phyloP scores from a whole-genome alignment of 2,329 filamentous ascomycete species.

The Cadophora luteo-olivacea region DNA sequence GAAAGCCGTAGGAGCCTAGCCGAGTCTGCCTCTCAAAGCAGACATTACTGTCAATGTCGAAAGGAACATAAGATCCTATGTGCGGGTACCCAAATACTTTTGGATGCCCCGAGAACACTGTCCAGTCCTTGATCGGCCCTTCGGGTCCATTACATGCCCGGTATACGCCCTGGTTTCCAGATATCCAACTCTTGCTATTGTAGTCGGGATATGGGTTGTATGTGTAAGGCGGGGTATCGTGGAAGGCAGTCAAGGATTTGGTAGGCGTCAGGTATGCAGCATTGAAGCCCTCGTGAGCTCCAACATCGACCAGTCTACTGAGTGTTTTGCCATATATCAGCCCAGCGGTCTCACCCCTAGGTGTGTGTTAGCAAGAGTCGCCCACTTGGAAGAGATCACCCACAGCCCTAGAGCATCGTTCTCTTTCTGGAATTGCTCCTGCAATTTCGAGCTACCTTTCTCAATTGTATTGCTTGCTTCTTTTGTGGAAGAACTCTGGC shows the following conservation, averaged over 20 bases:
- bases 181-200: constrained; percentile 66
- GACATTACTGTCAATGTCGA: constrained; percentile 66
- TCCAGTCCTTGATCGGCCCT: constrained; percentile 59
- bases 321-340: constrained; percentile 65
- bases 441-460: constrained; percentile 13
- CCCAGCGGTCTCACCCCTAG: constrained; percentile 54
- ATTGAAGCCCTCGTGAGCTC: constrained; percentile 42
- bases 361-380: constrained; percentile 23
- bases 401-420: constrained; percentile 32
- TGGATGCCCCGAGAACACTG: constrained; percentile 68
- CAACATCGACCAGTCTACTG: constrained; percentile 51
- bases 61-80: constrained; percentile 66
- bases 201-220: constrained; percentile 78
- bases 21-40: constrained; percentile 75
- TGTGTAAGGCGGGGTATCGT: constrained; percentile 55
- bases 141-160: constrained; percentile 69
- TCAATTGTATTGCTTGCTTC: neutral
- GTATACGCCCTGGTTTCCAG: constrained; percentile 61
- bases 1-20: constrained; percentile 69
- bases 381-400: constrained; percentile 31
- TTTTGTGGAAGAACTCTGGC: constrained; percentile 3
- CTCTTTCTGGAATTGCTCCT: constrained; percentile 36
- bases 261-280: constrained; percentile 43
- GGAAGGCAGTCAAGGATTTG: constrained; percentile 51
- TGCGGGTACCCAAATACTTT: constrained; percentile 63